These are phyloP conservation scores for Nakazawaea ernobii DNA, from an alignment of 805 yeast species.

Conservation along the genomic window DNA sequence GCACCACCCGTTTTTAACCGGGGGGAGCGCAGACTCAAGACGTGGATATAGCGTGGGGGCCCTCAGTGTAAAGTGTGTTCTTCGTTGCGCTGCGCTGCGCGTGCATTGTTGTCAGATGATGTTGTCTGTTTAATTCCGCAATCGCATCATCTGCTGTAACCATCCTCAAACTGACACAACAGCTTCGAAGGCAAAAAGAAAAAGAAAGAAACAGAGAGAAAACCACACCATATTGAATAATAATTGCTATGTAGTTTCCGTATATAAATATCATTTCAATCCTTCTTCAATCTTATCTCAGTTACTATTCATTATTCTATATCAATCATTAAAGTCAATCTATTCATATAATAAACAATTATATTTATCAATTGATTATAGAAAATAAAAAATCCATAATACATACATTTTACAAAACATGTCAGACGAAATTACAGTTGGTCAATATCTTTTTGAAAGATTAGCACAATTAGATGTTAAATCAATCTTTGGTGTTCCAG, in stretches of 20 bases:
- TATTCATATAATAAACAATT: not conserved
- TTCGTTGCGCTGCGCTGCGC: not conserved
- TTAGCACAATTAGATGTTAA: slow-evolving; percentile 64
- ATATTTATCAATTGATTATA: not conserved
- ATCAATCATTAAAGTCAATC: not conserved
- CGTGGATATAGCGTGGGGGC: not conserved
- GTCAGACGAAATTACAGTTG: slow-evolving; percentile 43
- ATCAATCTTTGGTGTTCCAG: slow-evolving; percentile 77
- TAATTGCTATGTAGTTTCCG: not conserved
- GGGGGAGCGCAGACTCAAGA: too few species aligned
- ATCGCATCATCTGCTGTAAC: not conserved
- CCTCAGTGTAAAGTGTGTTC: too few species aligned
- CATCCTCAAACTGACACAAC: too few species aligned
- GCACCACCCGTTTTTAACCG: too few species aligned
- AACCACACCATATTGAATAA: not conserved
- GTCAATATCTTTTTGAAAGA: slow-evolving; percentile 75
- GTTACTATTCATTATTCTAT: not conserved
- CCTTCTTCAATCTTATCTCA: not conserved
- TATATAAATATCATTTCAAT: not conserved
- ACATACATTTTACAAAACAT: not conserved
- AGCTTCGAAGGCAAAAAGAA: not conserved
- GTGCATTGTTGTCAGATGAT: not conserved
- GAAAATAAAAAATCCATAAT: too few species aligned
- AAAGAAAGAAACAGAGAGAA: not conserved
- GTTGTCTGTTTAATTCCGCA: not conserved